A percentile compares a stretch with the other conserved stretches of the same genome.
These are phyloP conservation scores for Fusarium floridanum DNA, from an alignment of 2,329 filamentous ascomycete species.

Conservation along the genomic window DNA sequence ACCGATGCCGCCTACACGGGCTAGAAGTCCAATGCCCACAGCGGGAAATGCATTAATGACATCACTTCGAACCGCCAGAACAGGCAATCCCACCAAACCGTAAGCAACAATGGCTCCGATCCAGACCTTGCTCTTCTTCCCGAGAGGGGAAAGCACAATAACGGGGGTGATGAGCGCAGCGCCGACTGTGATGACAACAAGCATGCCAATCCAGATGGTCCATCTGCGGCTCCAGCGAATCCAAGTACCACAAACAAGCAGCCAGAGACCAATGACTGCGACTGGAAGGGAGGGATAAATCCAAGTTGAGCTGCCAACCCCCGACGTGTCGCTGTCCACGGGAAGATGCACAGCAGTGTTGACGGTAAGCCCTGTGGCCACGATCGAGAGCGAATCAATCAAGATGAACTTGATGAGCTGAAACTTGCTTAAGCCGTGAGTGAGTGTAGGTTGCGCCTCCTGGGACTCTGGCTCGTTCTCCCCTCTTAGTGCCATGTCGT, in stretches of 20 bases:
- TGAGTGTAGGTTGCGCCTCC: not conserved
- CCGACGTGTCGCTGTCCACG: not conserved
- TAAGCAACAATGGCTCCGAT: not conserved
- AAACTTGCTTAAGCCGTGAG: not conserved
- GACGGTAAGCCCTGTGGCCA: not conserved
- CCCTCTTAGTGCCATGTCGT: not conserved
- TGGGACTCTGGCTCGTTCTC: not conserved
- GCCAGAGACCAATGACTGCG: not conserved
- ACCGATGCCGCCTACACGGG: not conserved
- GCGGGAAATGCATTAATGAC: not conserved
- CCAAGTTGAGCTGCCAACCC: not conserved
- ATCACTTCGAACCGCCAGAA: not conserved
- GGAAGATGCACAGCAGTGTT: not conserved
- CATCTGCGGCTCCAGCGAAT: not conserved
- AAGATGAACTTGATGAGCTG: not conserved
- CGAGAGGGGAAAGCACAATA: not conserved
- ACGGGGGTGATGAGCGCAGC: not conserved
- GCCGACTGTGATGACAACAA: not conserved
- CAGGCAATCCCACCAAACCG: not conserved
- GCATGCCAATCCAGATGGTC: not conserved
- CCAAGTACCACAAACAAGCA: not conserved
- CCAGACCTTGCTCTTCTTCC: not conserved
- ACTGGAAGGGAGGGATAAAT: not conserved
- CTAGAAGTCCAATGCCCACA: not conserved
- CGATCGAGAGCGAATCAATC: not conserved